phyloP scores from a whole-genome alignment of 768 basidiomycete genomes.

The Russula dissimulans region DNA sequence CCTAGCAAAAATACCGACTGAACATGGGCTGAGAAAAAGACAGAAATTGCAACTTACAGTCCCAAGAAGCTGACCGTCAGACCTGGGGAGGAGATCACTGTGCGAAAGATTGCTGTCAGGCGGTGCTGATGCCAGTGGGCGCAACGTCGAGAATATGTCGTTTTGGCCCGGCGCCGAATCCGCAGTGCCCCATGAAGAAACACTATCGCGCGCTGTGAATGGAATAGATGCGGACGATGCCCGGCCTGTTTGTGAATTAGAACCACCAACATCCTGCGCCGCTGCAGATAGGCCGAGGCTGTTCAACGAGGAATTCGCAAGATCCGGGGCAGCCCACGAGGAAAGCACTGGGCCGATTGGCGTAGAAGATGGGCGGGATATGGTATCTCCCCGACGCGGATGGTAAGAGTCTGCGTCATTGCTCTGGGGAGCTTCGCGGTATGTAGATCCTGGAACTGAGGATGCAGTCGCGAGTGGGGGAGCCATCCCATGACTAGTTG shows the following conservation, averaged over 20 bases:
- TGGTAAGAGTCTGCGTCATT: background rate
- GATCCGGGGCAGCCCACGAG: conserved; percentile 7
- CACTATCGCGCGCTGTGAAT: conserved; percentile 4
- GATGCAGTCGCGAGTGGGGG: background rate
- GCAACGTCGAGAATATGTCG: conserved; percentile 9
- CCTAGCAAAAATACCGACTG: background rate
- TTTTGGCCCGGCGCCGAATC: background rate
- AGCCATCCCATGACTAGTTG: background rate
- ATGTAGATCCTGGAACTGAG: conserved; percentile 1
- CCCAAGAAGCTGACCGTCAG: conserved; percentile 15
- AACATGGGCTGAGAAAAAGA: background rate
- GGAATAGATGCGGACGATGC: background rate
- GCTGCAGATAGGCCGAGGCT: conserved; percentile 15
- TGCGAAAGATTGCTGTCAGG: background rate
- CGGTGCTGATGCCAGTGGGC: background rate
- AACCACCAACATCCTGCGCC: background rate
- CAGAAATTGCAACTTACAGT: background rate
- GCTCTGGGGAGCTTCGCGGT: background rate
- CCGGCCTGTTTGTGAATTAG: background rate
- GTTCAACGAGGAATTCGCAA: conserved; percentile 9
- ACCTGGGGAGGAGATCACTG: conserved; percentile 1
- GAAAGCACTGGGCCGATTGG: conserved; percentile 6
- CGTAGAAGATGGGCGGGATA: conserved; percentile 11
- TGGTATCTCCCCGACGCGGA: background rate
- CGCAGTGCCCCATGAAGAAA: conserved; percentile 12